A percentile compares a stretch with the other conserved stretches of the same genome.
These are phyloP conservation scores for Termitomyces sp. DNA, from an alignment of 768 basidiomycete species.

Conservation along the genomic window DNA sequence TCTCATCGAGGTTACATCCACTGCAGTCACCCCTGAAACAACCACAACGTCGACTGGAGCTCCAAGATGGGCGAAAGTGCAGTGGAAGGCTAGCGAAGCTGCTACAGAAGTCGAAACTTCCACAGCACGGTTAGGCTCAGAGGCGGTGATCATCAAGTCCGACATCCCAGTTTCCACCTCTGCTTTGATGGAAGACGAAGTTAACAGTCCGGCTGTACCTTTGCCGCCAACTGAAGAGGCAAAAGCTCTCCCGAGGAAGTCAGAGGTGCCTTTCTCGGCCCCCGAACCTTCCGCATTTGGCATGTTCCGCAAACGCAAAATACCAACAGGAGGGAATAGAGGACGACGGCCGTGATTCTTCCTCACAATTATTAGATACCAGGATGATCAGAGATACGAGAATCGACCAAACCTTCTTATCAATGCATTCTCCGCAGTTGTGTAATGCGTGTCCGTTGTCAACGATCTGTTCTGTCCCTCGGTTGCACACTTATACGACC, in stretches of 20 bases:
- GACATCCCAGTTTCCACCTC: background rate
- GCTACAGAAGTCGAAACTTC: background rate
- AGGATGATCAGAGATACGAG: too few relatives aligned
- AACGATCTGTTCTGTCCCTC: too few relatives aligned
- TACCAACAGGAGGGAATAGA: constrained; percentile 20
- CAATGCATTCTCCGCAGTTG: too few relatives aligned
- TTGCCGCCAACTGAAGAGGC: background rate
- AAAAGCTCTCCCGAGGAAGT: constrained; percentile 1
- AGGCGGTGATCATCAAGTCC: background rate
- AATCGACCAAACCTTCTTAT: too few relatives aligned
- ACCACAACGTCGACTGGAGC: constrained; percentile 13
- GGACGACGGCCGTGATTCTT: constrained; percentile 15
- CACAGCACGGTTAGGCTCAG: background rate
- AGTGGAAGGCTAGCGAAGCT: constrained; percentile 28
- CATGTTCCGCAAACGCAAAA: constrained; percentile 33
- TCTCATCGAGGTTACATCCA: background rate
- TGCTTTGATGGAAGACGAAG: background rate
- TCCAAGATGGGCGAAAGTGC: constrained; percentile 33
- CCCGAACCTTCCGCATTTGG: constrained; percentile 7
- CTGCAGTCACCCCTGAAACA: constrained; percentile 3
- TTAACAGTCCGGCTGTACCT: background rate
- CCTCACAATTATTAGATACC: too few relatives aligned
- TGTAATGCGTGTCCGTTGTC: too few relatives aligned
- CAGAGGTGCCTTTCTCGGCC: constrained; percentile 1
- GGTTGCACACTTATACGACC: too few relatives aligned